A percentile compares a stretch with the other conserved stretches of the same genome.
These are phyloP conservation scores for Orychophragmus violaceus DNA, from an alignment of 345 rosid genomes.

Conservation along the genomic window DNA sequence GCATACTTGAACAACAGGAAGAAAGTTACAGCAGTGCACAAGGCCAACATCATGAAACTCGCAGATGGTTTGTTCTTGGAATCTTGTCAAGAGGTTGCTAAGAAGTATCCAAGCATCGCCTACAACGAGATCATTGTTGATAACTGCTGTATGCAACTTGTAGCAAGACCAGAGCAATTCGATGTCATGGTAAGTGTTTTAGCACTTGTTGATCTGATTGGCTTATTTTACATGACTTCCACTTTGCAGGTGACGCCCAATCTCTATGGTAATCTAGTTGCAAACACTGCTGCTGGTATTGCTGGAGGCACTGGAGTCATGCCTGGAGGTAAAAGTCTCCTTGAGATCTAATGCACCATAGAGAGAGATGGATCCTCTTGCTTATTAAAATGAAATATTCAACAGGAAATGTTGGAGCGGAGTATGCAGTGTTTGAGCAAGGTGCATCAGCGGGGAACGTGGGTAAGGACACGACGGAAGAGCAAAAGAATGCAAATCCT, in stretches of 20 bases:
- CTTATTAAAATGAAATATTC: neutral
- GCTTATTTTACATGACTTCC: neutral
- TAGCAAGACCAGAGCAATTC: conserved; percentile 94
- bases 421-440: conserved; percentile 88
- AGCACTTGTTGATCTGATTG: neutral
- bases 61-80: conserved; percentile 98
- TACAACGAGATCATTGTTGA: conserved; percentile 93
- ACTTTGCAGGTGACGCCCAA: conserved; percentile 71
- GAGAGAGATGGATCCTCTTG: neutral
- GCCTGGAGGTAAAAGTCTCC: conserved; percentile 83
- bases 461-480: conserved; percentile 52
- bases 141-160: conserved; percentile 98
- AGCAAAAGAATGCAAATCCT: conserved; percentile 78
- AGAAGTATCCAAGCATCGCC: conserved; percentile 73
- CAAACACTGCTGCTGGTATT: conserved; percentile 94
- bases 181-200: conserved; percentile 75
- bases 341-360: neutral
- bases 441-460: conserved; percentile 95
- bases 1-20: conserved; percentile 92
- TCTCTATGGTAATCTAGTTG: conserved; percentile 86
- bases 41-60: conserved; percentile 96
- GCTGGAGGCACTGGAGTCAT: conserved; percentile 98
- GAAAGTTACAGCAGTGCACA: conserved; percentile 93
- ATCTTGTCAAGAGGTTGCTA: conserved; percentile 89
- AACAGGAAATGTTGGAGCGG: conserved; percentile 85